Evolutionary conservation across 768 basidiomycete species (phyloP).

Genomic region (Epithele typhae): DNA sequence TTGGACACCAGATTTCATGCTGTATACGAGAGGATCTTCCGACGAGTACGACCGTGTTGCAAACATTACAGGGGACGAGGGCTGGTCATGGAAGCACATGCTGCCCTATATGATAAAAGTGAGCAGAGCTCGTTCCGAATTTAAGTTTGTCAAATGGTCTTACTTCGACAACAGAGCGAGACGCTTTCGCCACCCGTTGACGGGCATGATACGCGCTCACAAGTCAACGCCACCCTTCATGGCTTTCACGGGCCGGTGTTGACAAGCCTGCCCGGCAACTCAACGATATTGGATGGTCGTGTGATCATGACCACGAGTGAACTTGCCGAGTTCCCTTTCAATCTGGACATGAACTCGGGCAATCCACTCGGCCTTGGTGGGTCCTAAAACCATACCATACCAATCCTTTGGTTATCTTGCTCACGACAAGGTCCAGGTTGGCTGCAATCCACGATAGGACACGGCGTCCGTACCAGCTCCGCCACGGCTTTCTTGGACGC

Average conservation of each 20-base stretch:
- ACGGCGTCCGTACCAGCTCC: constrained; percentile 4
- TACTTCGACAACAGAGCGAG: constrained; percentile 16
- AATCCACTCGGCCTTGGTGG: constrained; percentile 21
- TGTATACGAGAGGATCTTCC: constrained; percentile 23
- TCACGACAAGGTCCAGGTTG: no score
- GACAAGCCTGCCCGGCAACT: constrained; percentile 16
- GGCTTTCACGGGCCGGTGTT: constrained; percentile 17
- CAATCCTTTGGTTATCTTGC: no score
- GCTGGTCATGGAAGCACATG: constrained; percentile 25
- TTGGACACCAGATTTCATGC: constrained; percentile 25
- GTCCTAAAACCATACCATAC: no score
- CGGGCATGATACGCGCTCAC: constrained; percentile 17
- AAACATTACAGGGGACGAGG: constrained; percentile 19
- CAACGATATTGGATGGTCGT: neutral
- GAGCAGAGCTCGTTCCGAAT: no score
- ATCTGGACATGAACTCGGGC: constrained; percentile 21
- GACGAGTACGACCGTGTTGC: constrained; percentile 25
- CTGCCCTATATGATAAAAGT: constrained; percentile 21
- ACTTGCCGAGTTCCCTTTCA: constrained; percentile 22
- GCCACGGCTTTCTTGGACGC: neutral
- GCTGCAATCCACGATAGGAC: constrained; percentile 5
- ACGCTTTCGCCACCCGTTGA: constrained; percentile 16
- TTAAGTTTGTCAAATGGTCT: no score
- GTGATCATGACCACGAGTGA: constrained; percentile 11
- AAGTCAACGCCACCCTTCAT: constrained; percentile 21